A percentile compares a stretch with the other conserved stretches of the same genome.
These are phyloP conservation scores for Marasmius oreades DNA, from an alignment of 1,284 basidiomycete genomes.

Conservation along the genomic window DNA sequence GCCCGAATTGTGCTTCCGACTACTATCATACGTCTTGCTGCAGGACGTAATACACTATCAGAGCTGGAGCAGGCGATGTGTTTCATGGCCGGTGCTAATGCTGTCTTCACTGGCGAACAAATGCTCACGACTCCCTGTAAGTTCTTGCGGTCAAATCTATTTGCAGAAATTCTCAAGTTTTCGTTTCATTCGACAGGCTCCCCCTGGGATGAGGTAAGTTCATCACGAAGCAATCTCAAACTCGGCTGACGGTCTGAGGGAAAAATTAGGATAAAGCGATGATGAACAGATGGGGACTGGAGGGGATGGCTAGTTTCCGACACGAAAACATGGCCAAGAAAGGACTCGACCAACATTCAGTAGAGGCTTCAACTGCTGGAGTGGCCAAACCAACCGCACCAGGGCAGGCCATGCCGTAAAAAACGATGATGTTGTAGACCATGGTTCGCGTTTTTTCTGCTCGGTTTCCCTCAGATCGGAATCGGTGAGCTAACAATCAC, in stretches of 20 bases:
- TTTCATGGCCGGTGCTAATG: conserved; percentile 98
- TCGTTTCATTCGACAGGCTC: conserved; percentile 15
- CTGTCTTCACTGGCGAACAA: conserved; percentile 95
- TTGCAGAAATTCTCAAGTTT: background rate
- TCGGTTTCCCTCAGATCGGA: background rate
- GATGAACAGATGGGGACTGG: conserved; percentile 90
- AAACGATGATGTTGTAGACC: background rate
- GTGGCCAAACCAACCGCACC: background rate
- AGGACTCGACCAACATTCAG: conserved; percentile 31
- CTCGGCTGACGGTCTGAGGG: conserved; percentile 14
- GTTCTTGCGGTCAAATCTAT: conserved; percentile 26
- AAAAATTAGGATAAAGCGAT: conserved; percentile 80
- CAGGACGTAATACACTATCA: conserved; percentile 85
- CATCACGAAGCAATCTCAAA: background rate
- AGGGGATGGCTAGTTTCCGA: conserved; percentile 88
- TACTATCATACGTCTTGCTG: conserved; percentile 94
- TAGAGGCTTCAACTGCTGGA: background rate
- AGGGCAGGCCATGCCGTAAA: background rate
- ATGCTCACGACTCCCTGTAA: conserved; percentile 96
- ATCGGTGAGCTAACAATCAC: no score
- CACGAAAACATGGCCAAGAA: conserved; percentile 53
- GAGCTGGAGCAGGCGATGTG: conserved; percentile 97
- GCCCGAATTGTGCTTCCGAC: conserved; percentile 89
- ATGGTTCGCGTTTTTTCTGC: background rate
- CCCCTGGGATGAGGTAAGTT: conserved; percentile 60